Base-by-base conservation (phyloP, 164 flowering plant genomes). In the Dillenia suffruticosa region DNA sequence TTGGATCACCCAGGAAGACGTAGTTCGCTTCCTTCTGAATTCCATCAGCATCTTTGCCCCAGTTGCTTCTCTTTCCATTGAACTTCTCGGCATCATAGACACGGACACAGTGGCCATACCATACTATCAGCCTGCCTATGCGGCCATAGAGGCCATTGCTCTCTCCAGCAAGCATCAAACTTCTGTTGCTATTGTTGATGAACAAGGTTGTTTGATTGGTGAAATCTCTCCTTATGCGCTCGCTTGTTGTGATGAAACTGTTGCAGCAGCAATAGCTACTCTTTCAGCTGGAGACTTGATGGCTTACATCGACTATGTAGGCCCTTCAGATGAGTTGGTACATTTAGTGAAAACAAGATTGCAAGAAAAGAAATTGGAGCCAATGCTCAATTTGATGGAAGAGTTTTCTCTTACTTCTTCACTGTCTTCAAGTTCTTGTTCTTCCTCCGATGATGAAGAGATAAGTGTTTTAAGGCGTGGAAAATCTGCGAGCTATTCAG, bases 1-100 rank as follows among this genome's bases (percentile, higher is more conserved):
- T 74, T 94, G 97, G 96, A 46, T 94, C 9, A 88, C 97, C 0
- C 93, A 82, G 57, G 97, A 89, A 65, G 99, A 94, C 59, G 72
- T 94, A 5, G 64, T 94, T 44, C 65, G 89, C 1, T 94, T 74
- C 78, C 79, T 94, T 45, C 87, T 91, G 52, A 75, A 77, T 76
- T 82, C 85, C 26, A 91, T 94, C 58, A 89, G 95, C 24, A 63
- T 81, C 7, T 88, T 94, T 72, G 83, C 95, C 15, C 93, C 91
- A 0, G 58, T 86, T 57, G 79, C 93, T 0, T 70, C 86, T 0
- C 65, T 68, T 46, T 78, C 99, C 49, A 69, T 94, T 46, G 85
- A 77, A 22, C 32, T 70, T 1, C 95, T 94, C 0, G 86, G 84
- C 64, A 65, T 91, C 49, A 76, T 91, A 57, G 72, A 63, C 67